Evolutionary conservation across 2,329 filamentous ascomycete species (phyloP), one percentile per base, ranked within the genome.

Genomic region (Cladosporium sp.): DNA sequence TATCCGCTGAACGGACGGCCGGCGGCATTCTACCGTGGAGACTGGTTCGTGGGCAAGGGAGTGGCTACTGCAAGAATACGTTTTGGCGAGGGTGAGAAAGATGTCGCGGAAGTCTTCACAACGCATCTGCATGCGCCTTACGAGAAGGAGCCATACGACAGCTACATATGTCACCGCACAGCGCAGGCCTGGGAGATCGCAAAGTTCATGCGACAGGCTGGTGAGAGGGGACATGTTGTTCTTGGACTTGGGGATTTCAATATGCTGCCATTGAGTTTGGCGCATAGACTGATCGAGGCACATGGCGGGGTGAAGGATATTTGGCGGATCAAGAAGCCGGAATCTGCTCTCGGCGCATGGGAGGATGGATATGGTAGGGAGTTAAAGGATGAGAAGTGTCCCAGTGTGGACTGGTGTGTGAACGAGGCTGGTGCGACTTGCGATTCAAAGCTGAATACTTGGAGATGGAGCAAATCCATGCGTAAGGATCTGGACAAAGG

Each of bases 1-100:
- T 98, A 96, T 66, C 83, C 89, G n/a, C 78, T 98, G 47, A 96
- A 95, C 67, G 93, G 93, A 15, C 80, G 92, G 15, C 93, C 93
- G 5, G 92, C 90, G 8, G 92, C 92, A 4, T 95, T 97, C 70
- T 96, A 86, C 72, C 78, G 92, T 53, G 93, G 93, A 9, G 92
- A 97, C 68, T 97, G 92, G 89, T 97, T 84, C 64, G 91, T 96
- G 8, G 93, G 93, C 0, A 97, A 97, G 67, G 93, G 93, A 13
- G 83, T 97, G 36, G 93, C 92, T 6, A 86, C 81, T 63, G 92
- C 92, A 2, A 79, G 80, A 55, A 85, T 97, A 58, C 76, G 86
- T 3, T 84, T 86, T 57, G 88, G 88, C 0, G 72, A 78, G 0
- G 77, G 72, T 0, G 1, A 66, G 38, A 78, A 79, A 52, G 85